These are phyloP conservation scores for Fusarium vanettenii DNA, from an alignment of 2,329 filamentous ascomycete species.

Conservation along the genomic window DNA sequence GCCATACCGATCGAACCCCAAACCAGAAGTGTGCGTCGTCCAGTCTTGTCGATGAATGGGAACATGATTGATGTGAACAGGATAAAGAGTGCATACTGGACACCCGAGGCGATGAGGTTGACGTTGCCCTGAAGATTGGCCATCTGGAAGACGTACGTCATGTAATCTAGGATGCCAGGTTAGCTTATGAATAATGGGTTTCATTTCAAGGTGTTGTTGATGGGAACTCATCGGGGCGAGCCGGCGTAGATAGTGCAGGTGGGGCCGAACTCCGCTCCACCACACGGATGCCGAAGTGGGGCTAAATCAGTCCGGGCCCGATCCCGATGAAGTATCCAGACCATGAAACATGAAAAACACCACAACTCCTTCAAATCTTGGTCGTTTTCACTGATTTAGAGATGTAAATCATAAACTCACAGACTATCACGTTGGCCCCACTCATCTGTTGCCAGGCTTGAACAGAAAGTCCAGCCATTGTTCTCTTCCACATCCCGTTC, in stretches of 20 bases:
- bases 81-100: slow-evolving; percentile 64
- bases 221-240: neutral
- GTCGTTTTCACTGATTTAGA: neutral
- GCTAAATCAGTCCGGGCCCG: neutral
- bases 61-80: slow-evolving; percentile 60
- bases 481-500: slow-evolving; percentile 29
- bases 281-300: neutral
- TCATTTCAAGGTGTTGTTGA: neutral
- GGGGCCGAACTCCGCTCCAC: neutral
- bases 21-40: slow-evolving; percentile 71
- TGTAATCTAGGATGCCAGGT: slow-evolving; percentile 54
- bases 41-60: slow-evolving; percentile 63
- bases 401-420: neutral
- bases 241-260: neutral
- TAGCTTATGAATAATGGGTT: neutral
- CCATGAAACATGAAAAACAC: neutral
- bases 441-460: slow-evolving; percentile 63
- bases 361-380: neutral
- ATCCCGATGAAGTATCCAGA: neutral
- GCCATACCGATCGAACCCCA: slow-evolving; percentile 72
- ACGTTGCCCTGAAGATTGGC: slow-evolving; percentile 50
- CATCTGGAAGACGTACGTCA: slow-evolving; percentile 50
- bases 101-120: slow-evolving; percentile 61
- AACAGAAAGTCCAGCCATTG: slow-evolving; percentile 11
- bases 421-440: slow-evolving; percentile 63